Percentiles rank a stretch among this genome's conserved stretches.
phyloP scores from a whole-genome alignment of 2,329 filamentous ascomycete genomes.

The Fusarium brachygibbosum region DNA sequence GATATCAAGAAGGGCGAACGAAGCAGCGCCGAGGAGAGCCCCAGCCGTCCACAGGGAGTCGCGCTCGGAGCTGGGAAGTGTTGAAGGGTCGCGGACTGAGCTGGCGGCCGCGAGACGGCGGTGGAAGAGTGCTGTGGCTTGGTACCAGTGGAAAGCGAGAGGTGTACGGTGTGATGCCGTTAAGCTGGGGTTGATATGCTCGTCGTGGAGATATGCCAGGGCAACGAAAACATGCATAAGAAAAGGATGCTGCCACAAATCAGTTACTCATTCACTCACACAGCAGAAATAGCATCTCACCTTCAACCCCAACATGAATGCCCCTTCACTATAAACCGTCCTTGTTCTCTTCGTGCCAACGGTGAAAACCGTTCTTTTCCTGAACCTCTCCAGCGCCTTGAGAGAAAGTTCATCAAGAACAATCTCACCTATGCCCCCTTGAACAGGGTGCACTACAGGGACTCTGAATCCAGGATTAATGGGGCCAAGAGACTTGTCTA shows the following conservation, averaged over 20 bases:
- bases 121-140: conserved; percentile 63
- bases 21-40: conserved; percentile 60
- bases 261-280: background rate
- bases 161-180: conserved; percentile 46
- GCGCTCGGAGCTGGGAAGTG: conserved; percentile 55
- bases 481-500: conserved; percentile 21
- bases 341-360: conserved; percentile 53
- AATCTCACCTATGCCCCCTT: conserved; percentile 41
- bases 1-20: conserved; percentile 61
- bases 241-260: conserved; percentile 59
- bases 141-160: conserved; percentile 63
- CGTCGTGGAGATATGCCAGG: conserved; percentile 67
- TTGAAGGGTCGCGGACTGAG: conserved; percentile 35
- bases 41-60: conserved; percentile 64
- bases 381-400: conserved; percentile 58
- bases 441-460: conserved; percentile 45
- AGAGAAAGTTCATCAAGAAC: conserved; percentile 53
- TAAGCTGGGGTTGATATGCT: conserved; percentile 52
- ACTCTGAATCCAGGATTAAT: conserved; percentile 38
- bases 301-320: conserved; percentile 55
- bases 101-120: conserved; percentile 55
- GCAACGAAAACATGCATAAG: conserved; percentile 68
- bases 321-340: conserved; percentile 54
- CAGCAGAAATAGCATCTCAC: conserved; percentile 45
- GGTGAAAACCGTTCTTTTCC: conserved; percentile 58